Conservation (phyloP, 2,329 filamentous ascomycete species). For the Neospermospora avenae region DNA sequence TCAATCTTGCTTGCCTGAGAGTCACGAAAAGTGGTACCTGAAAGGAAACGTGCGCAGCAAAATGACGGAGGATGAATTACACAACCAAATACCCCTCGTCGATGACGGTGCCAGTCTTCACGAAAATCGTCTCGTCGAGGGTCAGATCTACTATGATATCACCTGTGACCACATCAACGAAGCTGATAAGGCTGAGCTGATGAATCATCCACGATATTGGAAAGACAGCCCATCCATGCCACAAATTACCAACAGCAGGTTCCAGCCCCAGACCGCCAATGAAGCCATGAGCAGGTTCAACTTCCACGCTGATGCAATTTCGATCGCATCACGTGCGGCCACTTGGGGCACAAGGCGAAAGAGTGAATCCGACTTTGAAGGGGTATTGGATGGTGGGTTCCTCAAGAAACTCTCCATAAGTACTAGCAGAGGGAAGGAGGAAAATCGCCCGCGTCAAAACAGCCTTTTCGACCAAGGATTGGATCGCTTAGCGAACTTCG, state of each 20-base stretch:
- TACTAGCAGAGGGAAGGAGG: slow-evolving; percentile 39
- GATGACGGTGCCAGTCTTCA: slow-evolving; percentile 33
- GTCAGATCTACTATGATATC: slow-evolving; percentile 33
- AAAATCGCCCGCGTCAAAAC: slow-evolving; percentile 43
- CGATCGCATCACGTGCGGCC: slow-evolving; percentile 59
- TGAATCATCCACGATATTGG: slow-evolving; percentile 32
- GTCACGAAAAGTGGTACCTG: slow-evolving; percentile 9
- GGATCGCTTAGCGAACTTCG: slow-evolving; percentile 30
- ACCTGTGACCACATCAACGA: slow-evolving; percentile 23
- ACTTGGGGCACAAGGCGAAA: slow-evolving; percentile 68
- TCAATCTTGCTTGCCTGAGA: slow-evolving; percentile 21
- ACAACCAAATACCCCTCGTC: slow-evolving; percentile 26
- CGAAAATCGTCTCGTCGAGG: slow-evolving; percentile 32
- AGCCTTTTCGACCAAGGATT: slow-evolving; percentile 49
- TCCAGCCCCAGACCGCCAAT: slow-evolving; percentile 46
- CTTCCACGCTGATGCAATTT: slow-evolving; percentile 45
- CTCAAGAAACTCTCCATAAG: slow-evolving; percentile 59
- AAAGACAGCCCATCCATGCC: slow-evolving; percentile 38
- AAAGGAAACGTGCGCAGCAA: background rate
- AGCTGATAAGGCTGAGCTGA: slow-evolving; percentile 29
- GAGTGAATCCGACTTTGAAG: slow-evolving; percentile 63
- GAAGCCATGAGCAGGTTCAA: slow-evolving; percentile 47
- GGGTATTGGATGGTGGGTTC: slow-evolving; percentile 56
- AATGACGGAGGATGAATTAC: slow-evolving; percentile 13
- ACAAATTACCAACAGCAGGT: slow-evolving; percentile 35